phyloP scores from a whole-genome alignment of 2,329 filamentous ascomycete species.

The Ilyonectria mors-panacis region DNA sequence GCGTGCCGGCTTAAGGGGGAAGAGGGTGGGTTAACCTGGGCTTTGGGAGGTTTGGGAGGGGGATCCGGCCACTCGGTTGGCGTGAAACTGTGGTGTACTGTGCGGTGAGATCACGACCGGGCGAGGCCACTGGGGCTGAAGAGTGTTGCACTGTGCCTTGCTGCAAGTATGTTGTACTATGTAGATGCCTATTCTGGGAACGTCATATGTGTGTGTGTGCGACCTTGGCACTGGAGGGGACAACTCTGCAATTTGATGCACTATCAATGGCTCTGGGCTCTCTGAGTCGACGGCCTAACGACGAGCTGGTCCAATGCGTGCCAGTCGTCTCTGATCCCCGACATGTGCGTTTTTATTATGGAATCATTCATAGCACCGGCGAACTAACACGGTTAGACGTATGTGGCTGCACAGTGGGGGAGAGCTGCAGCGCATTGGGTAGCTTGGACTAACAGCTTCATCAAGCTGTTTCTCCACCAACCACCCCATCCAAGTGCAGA shows the following conservation, averaged over 20 bases:
- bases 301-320: constrained; percentile 10
- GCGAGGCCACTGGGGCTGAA: constrained; percentile 4
- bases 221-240: too few relatives aligned
- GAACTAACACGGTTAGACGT: background rate
- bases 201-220: background rate
- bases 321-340: background rate
- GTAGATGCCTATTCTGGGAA: constrained; percentile 29
- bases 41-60: constrained; percentile 20
- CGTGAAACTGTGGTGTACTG: constrained; percentile 13
- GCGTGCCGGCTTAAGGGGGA: constrained; percentile 32
- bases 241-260: constrained; percentile 6
- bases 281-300: constrained; percentile 1
- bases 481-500: background rate
- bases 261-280: background rate
- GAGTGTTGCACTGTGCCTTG: constrained; percentile 10
- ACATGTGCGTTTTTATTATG: background rate
- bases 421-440: background rate
- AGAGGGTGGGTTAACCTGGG: constrained; percentile 30
- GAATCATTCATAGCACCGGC: background rate
- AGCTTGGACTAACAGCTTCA: background rate
- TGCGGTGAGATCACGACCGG: constrained; percentile 19
- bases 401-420: background rate
- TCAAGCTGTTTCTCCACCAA: constrained; percentile 1
- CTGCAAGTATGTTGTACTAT: constrained; percentile 4
- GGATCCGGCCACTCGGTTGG: constrained; percentile 35